Conservation (phyloP, 148 eudicot species). For the Vaccinium darrowii region DNA sequence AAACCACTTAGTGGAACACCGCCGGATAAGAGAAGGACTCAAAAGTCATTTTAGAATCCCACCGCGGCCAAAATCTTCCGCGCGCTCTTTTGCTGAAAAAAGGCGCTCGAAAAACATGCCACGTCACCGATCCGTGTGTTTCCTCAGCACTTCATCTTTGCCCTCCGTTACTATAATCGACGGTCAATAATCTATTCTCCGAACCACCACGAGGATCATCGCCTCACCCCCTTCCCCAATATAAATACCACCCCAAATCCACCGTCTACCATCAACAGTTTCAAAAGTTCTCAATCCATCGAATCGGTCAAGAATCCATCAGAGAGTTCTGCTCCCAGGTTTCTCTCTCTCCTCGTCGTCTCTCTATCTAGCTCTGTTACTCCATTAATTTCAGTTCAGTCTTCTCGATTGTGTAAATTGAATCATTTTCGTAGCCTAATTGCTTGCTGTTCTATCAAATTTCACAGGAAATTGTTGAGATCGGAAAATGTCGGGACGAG, state of each 20-base stretch:
- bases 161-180: background rate
- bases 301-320: too few species aligned
- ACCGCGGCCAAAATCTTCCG: too few species aligned
- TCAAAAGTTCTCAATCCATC: background rate
- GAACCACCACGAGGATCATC: background rate
- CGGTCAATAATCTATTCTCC: background rate
- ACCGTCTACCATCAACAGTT: background rate
- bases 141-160: background rate
- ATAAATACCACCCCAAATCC: background rate
- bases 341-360: background rate
- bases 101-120: background rate
- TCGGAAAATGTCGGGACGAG: slow-evolving; percentile 48
- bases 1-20: too few species aligned
- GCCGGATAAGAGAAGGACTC: too few species aligned
- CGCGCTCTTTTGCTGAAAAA: background rate
- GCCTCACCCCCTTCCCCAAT: background rate
- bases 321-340: background rate
- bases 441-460: background rate
- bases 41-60: too few species aligned
- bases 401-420: too few species aligned
- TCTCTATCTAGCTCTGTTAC: background rate
- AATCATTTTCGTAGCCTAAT: too few species aligned
- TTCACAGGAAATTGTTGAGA: too few species aligned
- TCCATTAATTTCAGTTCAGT: too few species aligned
- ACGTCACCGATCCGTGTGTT: slow-evolving; percentile 11